Evolutionary conservation across 257 asterid genomes (phyloP), one percentile per base, ranked within the genome.

Genomic region (Gentiana macrophylla): DNA sequence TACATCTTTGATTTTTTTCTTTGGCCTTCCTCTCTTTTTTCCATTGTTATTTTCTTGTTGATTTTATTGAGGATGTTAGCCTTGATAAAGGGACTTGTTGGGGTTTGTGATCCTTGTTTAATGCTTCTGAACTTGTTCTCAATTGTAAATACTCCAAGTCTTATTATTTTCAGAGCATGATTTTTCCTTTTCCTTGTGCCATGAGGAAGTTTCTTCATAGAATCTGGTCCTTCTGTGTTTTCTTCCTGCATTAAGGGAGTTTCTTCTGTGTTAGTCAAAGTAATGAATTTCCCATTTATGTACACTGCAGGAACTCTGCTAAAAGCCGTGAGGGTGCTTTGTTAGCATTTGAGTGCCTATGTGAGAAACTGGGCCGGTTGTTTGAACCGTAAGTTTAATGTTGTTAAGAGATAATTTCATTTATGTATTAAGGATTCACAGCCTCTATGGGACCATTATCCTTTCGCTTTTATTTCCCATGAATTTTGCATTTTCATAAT

Each of bases 271-370:
- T 10, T 41, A 5, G 46, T 41, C 4, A 7, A 41, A 10, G 46
- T 41, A 5, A 41, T 4, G 5, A 41, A 41, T 7, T 10, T 10
- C 5, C 46, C 8, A 41, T n/a, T 4, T 41, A 41, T 41, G 9
- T 41, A 38, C 46, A 7, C 46, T 76, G 65, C 84, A 91, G 98
- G 82, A 82, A 73, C 69, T 83, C 93, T 62, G 98, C 97, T 54
- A 91, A 81, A 76, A 57, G 94, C 66, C 84, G 98, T 56, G 98
- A 91, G 75, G 98, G 98, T 64, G 89, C 98, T 63, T 73, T 91
- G 68, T 78, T 91, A 58, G 96, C 94, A 62, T 87, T 91, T 67
- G 98, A 91, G 68, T 91, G 98, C 74, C 80, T 91, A 62, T 87
- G 96, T 65, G 98, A 87, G 62, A 91, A 81, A 77, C 92, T 91